Percentiles rank a stretch among this genome's conserved stretches.
Conservation (phyloP, 148 eudicot genomes). For the Drosera capensis region DNA sequence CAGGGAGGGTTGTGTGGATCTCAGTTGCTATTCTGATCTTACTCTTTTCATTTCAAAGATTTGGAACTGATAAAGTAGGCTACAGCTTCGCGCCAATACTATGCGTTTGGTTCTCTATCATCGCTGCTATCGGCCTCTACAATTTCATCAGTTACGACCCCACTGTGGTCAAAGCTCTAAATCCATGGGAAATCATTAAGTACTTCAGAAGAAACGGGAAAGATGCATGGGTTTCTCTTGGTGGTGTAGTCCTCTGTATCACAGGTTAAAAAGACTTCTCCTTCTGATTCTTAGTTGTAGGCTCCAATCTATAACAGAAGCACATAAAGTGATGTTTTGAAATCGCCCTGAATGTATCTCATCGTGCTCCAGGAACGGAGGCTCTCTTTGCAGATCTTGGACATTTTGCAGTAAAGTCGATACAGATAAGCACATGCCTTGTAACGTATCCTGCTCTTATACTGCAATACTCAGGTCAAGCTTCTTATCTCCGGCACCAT, state of each 20-base stretch:
- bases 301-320: too few species aligned
- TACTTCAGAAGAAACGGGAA: constrained; percentile 19
- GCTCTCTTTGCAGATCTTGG: constrained; percentile 27
- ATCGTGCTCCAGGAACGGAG: constrained; percentile 15
- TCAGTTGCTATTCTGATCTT: constrained; percentile 18
- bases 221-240: constrained; percentile 29
- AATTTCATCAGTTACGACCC: constrained; percentile 25
- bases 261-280: constrained; percentile 11
- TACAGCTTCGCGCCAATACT: constrained; percentile 25
- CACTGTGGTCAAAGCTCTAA: constrained; percentile 16
- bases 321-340: too few species aligned
- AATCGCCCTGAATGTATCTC: too few species aligned
- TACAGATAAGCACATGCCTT: constrained; percentile 21
- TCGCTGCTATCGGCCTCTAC: constrained; percentile 16
- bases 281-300: too few species aligned
- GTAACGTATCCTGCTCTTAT: constrained; percentile 18
- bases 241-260: constrained; percentile 21
- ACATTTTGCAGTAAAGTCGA: constrained; percentile 21
- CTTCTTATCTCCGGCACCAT: constrained; percentile 16
- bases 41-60: constrained; percentile 24
- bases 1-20: constrained; percentile 18
- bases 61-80: constrained; percentile 35
- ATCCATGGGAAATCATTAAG: constrained; percentile 20
- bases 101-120: constrained; percentile 17
- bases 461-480: constrained; percentile 16